Evolutionary conservation across 257 asterid species (phyloP).

Genomic region (Gentiana straminea): DNA sequence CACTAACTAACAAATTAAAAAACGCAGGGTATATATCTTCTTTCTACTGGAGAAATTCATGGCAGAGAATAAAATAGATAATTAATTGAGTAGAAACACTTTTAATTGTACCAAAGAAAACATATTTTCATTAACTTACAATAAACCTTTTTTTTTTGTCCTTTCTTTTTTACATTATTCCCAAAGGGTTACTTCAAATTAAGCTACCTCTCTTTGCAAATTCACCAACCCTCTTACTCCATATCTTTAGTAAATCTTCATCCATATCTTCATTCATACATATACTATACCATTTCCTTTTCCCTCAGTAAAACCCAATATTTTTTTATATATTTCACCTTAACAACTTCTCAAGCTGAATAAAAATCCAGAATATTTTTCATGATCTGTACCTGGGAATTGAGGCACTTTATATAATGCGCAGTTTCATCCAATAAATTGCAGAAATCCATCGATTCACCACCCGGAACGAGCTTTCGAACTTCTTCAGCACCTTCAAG

Average conservation of each 20-base stretch:
- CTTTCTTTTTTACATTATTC: background rate
- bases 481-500: constrained; percentile 28
- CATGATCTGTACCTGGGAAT: constrained; percentile 73
- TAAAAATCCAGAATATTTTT: constrained; percentile 30
- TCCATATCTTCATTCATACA: background rate
- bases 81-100: background rate
- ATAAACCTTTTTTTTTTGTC: background rate
- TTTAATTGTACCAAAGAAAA: background rate
- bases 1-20: background rate
- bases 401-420: constrained; percentile 60
- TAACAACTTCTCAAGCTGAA: constrained; percentile 18
- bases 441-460: constrained; percentile 37
- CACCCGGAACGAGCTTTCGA: constrained; percentile 55
- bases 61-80: background rate
- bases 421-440: constrained; percentile 62
- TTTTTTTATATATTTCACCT: background rate
- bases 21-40: no score
- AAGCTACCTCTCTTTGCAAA: background rate
- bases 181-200: background rate
- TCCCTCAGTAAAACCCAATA: no score
- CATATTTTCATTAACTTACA: constrained; percentile 2
- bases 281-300: background rate
- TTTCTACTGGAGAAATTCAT: background rate
- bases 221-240: background rate
- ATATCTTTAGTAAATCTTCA: background rate